Evolutionary conservation across 306 rosid genomes (phyloP).

Genomic region (cucumber (Cucumis sativus)): DNA sequence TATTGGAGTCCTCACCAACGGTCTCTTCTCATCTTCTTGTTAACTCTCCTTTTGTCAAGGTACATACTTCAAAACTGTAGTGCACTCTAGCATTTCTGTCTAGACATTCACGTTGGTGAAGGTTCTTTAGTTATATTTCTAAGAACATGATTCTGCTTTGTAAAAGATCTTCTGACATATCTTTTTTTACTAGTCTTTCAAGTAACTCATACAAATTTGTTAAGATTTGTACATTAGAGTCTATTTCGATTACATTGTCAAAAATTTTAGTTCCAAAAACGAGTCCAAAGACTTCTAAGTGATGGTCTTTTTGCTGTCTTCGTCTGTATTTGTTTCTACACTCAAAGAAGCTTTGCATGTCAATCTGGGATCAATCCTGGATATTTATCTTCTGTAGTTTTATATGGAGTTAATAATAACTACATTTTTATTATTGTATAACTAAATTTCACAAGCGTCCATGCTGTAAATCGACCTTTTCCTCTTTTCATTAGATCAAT

Average conservation of each 20-base stretch:
- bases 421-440: neutral
- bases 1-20: conserved; percentile 41
- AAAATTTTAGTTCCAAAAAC: neutral
- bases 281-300: neutral
- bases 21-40: conserved; percentile 70
- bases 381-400: neutral
- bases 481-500: too few relatives aligned
- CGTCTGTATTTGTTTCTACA: neutral
- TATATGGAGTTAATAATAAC: neutral
- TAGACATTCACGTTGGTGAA: neutral
- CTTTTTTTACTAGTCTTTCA: neutral
- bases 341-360: neutral
- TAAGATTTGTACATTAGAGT: neutral
- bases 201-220: neutral
- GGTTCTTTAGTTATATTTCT: neutral
- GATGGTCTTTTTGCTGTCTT: neutral
- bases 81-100: neutral
- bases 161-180: neutral
- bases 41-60: conserved; percentile 77
- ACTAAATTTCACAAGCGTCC: neutral
- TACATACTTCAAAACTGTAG: conserved; percentile 11
- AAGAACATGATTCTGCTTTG: neutral
- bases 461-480: too few relatives aligned
- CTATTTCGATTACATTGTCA: neutral
- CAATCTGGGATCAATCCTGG: neutral